These are phyloP conservation scores for Lodderomyces pseudojiufengensis DNA, from an alignment of 1,139 yeast genomes.

Conservation along the genomic window DNA sequence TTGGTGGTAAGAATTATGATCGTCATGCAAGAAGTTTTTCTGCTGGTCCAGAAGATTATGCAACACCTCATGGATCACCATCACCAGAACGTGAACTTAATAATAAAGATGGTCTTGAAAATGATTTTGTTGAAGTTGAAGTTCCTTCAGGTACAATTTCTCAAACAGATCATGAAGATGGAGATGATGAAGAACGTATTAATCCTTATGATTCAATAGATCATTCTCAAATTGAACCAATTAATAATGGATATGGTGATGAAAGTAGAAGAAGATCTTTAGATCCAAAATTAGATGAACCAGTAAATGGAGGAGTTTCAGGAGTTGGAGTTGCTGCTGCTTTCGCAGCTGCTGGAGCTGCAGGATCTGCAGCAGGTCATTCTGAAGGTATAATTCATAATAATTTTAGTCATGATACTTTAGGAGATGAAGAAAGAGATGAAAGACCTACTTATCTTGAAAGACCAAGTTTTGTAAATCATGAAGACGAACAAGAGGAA, in stretches of 20 bases:
- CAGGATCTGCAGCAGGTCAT: conserved; percentile 13
- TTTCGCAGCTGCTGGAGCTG: conserved; percentile 13
- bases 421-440: conserved; percentile 1
- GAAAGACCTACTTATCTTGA: background rate
- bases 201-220: conserved; percentile 4
- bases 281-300: conserved; percentile 11
- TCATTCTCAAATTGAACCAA: conserved; percentile 2
- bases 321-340: conserved; percentile 8
- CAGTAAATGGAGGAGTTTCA: conserved; percentile 2
- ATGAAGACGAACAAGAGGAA: background rate
- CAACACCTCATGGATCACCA: conserved; percentile 35
- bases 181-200: conserved; percentile 13
- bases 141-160: conserved; percentile 23
- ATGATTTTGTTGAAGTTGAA: conserved; percentile 29
- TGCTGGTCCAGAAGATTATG: conserved; percentile 42
- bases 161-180: conserved; percentile 14
- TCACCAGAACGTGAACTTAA: conserved; percentile 25
- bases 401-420: too few relatives aligned
- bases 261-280: conserved; percentile 13
- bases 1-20: conserved; percentile 18
- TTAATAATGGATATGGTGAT: conserved; percentile 3
- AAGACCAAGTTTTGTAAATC: conserved; percentile 2
- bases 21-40: conserved; percentile 40
- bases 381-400: conserved; percentile 4
- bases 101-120: conserved; percentile 8